Evolutionary conservation across 2,329 filamentous ascomycete genomes (phyloP), one percentile per base, ranked within the genome.

Genomic region (Trichoderma pleuroti): DNA sequence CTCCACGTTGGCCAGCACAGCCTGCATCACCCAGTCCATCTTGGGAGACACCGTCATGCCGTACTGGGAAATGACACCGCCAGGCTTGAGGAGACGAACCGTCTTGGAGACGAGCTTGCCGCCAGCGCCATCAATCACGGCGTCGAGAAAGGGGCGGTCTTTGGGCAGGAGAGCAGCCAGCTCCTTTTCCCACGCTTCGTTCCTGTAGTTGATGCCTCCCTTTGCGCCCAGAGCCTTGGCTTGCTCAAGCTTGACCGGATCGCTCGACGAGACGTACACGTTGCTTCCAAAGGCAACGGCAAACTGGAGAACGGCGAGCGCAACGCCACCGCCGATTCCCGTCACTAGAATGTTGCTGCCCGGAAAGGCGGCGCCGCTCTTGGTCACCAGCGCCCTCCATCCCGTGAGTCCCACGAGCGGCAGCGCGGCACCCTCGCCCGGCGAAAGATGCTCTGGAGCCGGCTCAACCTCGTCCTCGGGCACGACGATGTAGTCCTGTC

Each of bases 311-410:
- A 88, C 91, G 84, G 93, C 91, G 69, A 98, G 83, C 39, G 95
- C 95, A 1, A 98, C 95, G 56, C 95, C 95, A 42, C 95, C 95
- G 0, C 95, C 95, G 80, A 98, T 97, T 0, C 95, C 95, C 5
- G 95, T 98, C 54, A 98, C 82, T 36, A 98, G 83, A 5, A 98
- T 85, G 77, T 97, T 97, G 72, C 87, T 83, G 3, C 93, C 93
- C 0, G 82, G 80, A 70, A 84, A 82, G 8, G 87, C 87, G 74
- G 90, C 89, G 6, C 86, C 87, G 62, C 87, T 90, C 85, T 98
- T 98, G 8, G 88, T 91, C 65, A 96, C 88, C 56, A 97, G 83
- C 0, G 94, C 95, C 57, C 96, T 86, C 93, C 93, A 98, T 8
- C 88, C 95, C 1, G 95, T 98, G 72, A 98, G 78, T 0, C 94